Percentiles rank a stretch among this genome's conserved stretches.
phyloP scores from a whole-genome alignment of 371 early-diverging fungal species.

The Vairimorpha ceranae region DNA sequence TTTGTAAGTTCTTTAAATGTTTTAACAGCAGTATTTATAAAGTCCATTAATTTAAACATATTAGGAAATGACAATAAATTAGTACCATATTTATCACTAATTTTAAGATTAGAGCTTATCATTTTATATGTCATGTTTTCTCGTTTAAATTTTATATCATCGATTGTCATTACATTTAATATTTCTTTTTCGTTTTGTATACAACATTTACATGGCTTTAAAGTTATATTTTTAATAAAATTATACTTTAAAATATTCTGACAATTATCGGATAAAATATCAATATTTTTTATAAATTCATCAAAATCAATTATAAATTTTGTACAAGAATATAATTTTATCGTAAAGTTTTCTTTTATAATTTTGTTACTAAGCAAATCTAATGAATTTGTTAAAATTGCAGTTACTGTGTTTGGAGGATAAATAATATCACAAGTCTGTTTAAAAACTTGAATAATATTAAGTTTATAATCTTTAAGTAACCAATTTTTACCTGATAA shows the following conservation, averaged over 20 bases:
- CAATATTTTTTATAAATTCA: not conserved
- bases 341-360: not conserved
- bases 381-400: not conserved
- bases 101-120: not conserved
- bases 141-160: not conserved
- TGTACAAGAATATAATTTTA: not conserved
- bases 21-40: not conserved
- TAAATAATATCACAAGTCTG: not conserved
- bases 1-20: not conserved
- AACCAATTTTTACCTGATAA: constrained; percentile 27
- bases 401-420: not conserved
- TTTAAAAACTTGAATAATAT: not conserved
- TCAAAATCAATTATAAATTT: not conserved
- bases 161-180: not conserved
- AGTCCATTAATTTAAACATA: constrained; percentile 1
- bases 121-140: not conserved
- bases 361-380: not conserved
- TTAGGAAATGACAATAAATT: not conserved
- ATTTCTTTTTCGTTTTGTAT: not conserved
- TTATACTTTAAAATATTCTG: not conserved
- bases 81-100: not conserved
- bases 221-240: not conserved
- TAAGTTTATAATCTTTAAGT: constrained; percentile 1
- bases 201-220: not conserved
- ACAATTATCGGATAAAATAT: not conserved